Evolutionary conservation across 257 asterid species (phyloP).

Genomic region (Primulina tabacum): DNA sequence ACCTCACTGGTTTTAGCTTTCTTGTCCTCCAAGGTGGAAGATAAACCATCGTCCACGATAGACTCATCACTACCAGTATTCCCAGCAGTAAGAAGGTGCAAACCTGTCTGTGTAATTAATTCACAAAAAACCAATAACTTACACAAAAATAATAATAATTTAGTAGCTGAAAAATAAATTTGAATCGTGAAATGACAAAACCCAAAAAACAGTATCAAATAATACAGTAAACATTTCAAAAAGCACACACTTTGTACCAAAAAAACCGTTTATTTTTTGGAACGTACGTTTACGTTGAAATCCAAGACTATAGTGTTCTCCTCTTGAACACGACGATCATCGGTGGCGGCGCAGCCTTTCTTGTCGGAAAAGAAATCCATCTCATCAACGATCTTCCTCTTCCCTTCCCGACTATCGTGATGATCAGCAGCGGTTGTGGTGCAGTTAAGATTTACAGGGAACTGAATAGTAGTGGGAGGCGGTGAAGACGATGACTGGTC

Average conservation of each 20-base stretch:
- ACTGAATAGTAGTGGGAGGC: conserved; percentile 64
- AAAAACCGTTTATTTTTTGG: not conserved
- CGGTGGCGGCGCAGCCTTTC: conserved; percentile 24
- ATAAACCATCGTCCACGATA: conserved; percentile 45
- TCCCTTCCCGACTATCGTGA: conserved; percentile 12
- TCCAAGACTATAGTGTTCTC: conserved; percentile 30
- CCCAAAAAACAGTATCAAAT: not conserved
- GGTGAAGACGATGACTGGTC: conserved; percentile 34
- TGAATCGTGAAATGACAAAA: not conserved
- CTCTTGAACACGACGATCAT: not conserved
- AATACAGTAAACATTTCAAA: not conserved
- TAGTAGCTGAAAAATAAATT: not conserved
- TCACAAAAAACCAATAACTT: too few relatives aligned
- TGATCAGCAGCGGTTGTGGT: conserved; percentile 1
- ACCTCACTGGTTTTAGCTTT: conserved; percentile 58
- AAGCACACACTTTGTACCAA: not conserved
- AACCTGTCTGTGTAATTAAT: conserved; percentile 48
- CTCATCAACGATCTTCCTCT: conserved; percentile 44
- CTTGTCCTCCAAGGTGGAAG: conserved; percentile 44
- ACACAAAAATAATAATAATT: not conserved
- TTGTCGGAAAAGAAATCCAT: conserved; percentile 74
- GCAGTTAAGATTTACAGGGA: conserved; percentile 59
- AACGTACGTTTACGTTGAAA: conserved; percentile 65
- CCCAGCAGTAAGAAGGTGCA: conserved; percentile 68
- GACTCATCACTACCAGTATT: conserved; percentile 65